Evolutionary conservation across 371 early-diverging fungal species (phyloP).

Genomic region (Mortierella sp.): DNA sequence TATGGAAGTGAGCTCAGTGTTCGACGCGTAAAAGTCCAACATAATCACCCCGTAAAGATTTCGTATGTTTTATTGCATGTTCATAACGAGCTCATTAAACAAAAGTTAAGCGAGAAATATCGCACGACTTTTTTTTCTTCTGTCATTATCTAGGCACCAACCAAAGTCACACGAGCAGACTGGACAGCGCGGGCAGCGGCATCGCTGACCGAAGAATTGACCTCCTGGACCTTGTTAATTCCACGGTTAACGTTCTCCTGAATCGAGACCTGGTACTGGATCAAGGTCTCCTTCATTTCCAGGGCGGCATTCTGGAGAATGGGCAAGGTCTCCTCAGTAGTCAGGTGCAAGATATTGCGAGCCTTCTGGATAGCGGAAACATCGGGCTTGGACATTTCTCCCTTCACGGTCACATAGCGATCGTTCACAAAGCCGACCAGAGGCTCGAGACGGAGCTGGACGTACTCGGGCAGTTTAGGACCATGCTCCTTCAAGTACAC

Average conservation of each 20-base stretch:
- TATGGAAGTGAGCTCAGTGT: too few relatives aligned
- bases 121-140: constrained; percentile 4
- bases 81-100: not conserved
- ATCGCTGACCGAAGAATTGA: constrained; percentile 41
- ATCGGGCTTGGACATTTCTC: constrained; percentile 60
- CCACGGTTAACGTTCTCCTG: constrained; percentile 56
- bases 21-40: too few relatives aligned
- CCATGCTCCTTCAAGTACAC: constrained; percentile 60
- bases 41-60: too few relatives aligned
- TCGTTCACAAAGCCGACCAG: constrained; percentile 61
- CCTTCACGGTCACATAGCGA: constrained; percentile 60
- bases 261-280: constrained; percentile 46
- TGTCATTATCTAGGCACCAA: constrained; percentile 33
- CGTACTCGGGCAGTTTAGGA: constrained; percentile 60
- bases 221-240: constrained; percentile 49
- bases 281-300: constrained; percentile 58
- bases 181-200: constrained; percentile 46
- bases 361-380: constrained; percentile 65
- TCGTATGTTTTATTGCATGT: not conserved
- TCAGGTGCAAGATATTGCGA: constrained; percentile 62
- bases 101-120: not conserved
- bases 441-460: constrained; percentile 63
- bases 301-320: constrained; percentile 61
- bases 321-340: constrained; percentile 64
- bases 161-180: constrained; percentile 42